Percentiles rank a stretch among this genome's conserved stretches.
Evolutionary conservation across 768 basidiomycete species (phyloP).

Genomic region (Rhodosporidiobolus odoratus): DNA sequence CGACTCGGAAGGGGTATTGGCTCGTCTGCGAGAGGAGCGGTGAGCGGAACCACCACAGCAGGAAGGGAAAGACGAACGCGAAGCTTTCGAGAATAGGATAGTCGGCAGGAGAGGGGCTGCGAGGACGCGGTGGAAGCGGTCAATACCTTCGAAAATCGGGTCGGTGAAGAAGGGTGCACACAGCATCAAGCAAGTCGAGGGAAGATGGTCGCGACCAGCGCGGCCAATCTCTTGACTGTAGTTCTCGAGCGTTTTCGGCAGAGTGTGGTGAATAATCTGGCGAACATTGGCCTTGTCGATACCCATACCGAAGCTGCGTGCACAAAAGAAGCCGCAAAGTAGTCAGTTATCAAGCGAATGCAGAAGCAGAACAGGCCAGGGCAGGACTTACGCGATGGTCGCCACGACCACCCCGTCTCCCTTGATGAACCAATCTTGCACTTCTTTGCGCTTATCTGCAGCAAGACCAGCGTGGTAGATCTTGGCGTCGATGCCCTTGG

Average conservation of each 20-base stretch:
- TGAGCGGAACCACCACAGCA: background rate
- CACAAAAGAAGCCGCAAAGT: conserved; percentile 45
- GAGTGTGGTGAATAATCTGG: conserved; percentile 76
- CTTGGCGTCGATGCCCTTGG: conserved; percentile 43
- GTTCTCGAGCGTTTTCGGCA: conserved; percentile 54
- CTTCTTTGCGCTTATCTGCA: conserved; percentile 46
- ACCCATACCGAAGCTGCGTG: conserved; percentile 85
- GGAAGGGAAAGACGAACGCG: conserved; percentile 17
- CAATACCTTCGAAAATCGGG: background rate
- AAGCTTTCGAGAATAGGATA: conserved; percentile 54
- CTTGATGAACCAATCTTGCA: conserved; percentile 65
- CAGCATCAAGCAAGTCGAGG: conserved; percentile 53
- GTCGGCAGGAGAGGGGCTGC: conserved; percentile 48
- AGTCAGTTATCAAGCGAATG: background rate
- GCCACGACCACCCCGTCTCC: conserved; percentile 79
- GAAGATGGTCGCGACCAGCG: conserved; percentile 80
- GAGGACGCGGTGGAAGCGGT: background rate
- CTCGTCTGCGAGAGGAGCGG: conserved; percentile 43
- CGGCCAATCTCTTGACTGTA: conserved; percentile 82
- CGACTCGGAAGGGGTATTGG: conserved; percentile 52
- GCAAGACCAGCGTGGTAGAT: conserved; percentile 52
- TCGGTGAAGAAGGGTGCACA: background rate
- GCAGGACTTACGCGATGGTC: conserved; percentile 57
- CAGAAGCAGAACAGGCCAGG: background rate
- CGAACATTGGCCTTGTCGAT: conserved; percentile 77